A percentile compares a stretch with the other conserved stretches of the same genome.
Conservation (phyloP, 345 rosid genomes). For the Melaleuca alternifolia region DNA sequence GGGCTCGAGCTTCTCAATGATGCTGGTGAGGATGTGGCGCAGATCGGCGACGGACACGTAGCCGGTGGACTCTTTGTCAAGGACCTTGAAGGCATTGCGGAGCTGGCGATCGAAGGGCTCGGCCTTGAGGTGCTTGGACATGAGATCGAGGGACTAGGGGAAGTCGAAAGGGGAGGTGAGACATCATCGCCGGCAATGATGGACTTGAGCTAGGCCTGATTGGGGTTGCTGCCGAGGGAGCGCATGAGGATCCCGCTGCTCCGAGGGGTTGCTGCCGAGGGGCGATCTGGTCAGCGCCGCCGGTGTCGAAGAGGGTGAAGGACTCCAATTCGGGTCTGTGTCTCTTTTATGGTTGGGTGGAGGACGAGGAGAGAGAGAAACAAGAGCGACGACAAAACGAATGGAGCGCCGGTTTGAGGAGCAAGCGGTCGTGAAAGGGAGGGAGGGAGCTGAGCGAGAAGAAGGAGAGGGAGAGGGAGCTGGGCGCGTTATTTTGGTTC, state of each 20-base stretch:
- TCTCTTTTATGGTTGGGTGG: not conserved
- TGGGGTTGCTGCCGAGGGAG: constrained; percentile 97
- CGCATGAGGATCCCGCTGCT: constrained; percentile 96
- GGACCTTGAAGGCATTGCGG: constrained; percentile 92
- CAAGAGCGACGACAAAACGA: not conserved
- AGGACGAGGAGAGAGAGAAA: not conserved
- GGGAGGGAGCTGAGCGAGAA: too few species aligned
- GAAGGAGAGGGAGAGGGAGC: too few species aligned
- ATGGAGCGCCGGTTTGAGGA: not conserved
- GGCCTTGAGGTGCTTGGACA: constrained; percentile 81
- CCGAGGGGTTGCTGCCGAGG: too few species aligned
- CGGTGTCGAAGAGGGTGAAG: constrained; percentile 90
- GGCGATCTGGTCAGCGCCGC: constrained; percentile 86
- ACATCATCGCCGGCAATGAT: constrained; percentile 57
- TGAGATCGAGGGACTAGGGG: constrained; percentile 80
- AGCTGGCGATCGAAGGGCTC: constrained; percentile 98
- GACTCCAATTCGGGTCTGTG: not conserved
- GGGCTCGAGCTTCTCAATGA: constrained; percentile 90
- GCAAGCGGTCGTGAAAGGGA: too few species aligned
- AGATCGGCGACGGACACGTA: constrained; percentile 90
- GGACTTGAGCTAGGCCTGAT: constrained; percentile 82
- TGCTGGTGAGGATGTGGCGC: constrained; percentile 82
- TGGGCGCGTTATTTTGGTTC: too few species aligned
- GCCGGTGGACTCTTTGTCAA: constrained; percentile 84
- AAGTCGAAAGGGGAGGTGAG: constrained; percentile 80